Evolutionary conservation across 2,329 filamentous ascomycete species (phyloP), one percentile per base, ranked within the genome.

Genomic region (Mycogone perniciosa): DNA sequence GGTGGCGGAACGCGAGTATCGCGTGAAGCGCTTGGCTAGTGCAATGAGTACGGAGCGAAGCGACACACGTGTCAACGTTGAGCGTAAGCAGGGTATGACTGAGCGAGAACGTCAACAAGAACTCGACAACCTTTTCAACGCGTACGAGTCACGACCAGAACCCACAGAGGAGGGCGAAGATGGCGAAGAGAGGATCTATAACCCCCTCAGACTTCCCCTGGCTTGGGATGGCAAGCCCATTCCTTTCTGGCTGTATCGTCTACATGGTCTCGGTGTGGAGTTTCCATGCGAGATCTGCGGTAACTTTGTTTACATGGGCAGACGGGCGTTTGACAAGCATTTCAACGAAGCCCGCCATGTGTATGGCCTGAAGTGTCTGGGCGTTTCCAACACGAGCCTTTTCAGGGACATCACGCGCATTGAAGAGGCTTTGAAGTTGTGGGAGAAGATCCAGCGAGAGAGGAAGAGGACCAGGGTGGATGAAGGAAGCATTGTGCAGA

Each of bases 151-250:
- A 6, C 67, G 53, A 57, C 67, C 60, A 8, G 64, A 66, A 26
- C 53, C 59, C 50, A 70, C 61, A 57, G 78, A 79, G 6, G 77
- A 89, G 0, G 88, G 86, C 1, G 82, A 84, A 3, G 84, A 89
- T 10, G 87, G 84, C 37, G 88, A 92, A 40, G 90, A 96, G 57
- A 91, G 85, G 65, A 88, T 97, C 53, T 96, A 97, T 76, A 99
- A 99, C 67, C 93, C 93, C 0, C 79, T 99, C 58, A 99, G 99
- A 66, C 77, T 99, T 2, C 93, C 93, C 0, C 78, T 99, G 6
- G 92, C 89, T 2, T 99, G 95, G 95, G 93, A 99, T 59, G 93
- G 95, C 60, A 99, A 99, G 66, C 93, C 95, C 0, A 99, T 99
- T 61, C 93, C 95, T 0, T 99, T 93, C 75, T 99, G 93, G 93